Conservation (phyloP, 345 rosid genomes). For the Passiflora organensis region DNA sequence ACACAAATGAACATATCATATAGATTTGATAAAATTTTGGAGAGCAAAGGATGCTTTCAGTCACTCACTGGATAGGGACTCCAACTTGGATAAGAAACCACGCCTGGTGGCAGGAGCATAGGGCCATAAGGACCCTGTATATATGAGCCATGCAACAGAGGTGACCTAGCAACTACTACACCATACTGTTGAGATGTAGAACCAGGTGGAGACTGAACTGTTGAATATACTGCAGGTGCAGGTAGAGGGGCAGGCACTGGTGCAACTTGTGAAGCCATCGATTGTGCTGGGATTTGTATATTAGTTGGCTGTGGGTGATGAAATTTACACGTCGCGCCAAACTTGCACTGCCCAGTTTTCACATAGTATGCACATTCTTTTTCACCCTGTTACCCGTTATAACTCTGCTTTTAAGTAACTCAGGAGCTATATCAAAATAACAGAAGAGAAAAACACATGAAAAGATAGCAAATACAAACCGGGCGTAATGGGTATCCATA, state of each 20-base stretch:
- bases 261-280: conserved; percentile 46
- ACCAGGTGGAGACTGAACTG: conserved; percentile 50
- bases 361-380: conserved; percentile 82
- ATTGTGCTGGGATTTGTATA: conserved; percentile 41
- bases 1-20: neutral
- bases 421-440: neutral
- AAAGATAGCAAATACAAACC: conserved; percentile 46
- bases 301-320: conserved; percentile 75
- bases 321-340: conserved; percentile 76
- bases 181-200: conserved; percentile 76
- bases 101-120: conserved; percentile 58
- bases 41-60: neutral
- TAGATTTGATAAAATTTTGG: conserved; percentile 58
- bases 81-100: conserved; percentile 73
- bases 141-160: conserved; percentile 61
- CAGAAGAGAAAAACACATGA: neutral
- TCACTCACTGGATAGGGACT: conserved; percentile 62
- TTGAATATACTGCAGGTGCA: conserved; percentile 54
- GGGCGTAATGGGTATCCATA: conserved; percentile 79
- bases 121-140: conserved; percentile 70
- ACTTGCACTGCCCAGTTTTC: conserved; percentile 90
- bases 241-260: conserved; percentile 39
- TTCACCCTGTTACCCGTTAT: conserved; percentile 58
- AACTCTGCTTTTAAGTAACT: neutral
- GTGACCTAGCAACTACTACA: conserved; percentile 65